phyloP scores from a whole-genome alignment of 345 rosid genomes.

The Pistacia vera region DNA sequence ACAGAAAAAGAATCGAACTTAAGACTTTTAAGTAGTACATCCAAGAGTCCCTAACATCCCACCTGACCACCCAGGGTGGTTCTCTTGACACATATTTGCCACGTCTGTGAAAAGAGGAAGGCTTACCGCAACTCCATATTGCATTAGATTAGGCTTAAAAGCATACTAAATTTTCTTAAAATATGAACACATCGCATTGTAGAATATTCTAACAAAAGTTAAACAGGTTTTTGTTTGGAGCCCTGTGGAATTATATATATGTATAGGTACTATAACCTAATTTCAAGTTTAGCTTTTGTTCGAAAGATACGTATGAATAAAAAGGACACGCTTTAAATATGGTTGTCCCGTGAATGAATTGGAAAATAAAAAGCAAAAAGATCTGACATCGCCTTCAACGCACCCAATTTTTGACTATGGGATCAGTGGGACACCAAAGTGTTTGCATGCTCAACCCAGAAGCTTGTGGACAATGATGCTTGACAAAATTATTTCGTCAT shows the following conservation, averaged over 20 bases:
- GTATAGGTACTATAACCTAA: no score
- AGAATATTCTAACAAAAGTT: not conserved
- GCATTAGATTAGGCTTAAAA: no score
- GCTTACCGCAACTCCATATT: no score
- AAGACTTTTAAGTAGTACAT: no score
- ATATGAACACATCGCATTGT: not conserved
- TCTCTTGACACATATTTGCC: no score
- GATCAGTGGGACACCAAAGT: not conserved
- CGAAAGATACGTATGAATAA: not conserved
- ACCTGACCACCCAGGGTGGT: no score
- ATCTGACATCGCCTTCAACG: not conserved
- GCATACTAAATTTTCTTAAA: no score
- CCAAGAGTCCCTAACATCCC: no score
- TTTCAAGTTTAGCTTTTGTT: not conserved
- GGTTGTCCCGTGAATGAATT: not conserved
- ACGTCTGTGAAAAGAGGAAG: no score
- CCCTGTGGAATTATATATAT: not conserved
- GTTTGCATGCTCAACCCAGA: not conserved
- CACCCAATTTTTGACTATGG: conserved; percentile 10
- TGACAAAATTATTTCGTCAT: not conserved
- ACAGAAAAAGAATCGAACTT: no score
- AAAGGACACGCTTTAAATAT: not conserved
- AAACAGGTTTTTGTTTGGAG: not conserved
- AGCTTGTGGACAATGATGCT: conserved; percentile 10
- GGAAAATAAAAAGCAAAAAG: not conserved